These are phyloP conservation scores for Blastocystis sp. DNA, from an alignment of 352 stramenopile genomes.

Conservation along the genomic window DNA sequence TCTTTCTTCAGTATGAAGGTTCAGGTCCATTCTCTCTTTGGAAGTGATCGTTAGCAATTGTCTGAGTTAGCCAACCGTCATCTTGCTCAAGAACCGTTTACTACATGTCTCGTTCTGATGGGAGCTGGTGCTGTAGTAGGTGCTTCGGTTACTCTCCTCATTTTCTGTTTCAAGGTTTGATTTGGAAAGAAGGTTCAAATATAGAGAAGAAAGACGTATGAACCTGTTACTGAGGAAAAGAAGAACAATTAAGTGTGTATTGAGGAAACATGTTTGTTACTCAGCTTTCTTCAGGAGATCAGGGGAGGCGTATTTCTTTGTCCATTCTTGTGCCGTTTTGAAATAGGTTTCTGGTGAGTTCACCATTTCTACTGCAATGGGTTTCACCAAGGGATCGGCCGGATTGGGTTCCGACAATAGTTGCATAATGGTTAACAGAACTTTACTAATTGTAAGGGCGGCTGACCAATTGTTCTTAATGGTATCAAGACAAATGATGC, in stretches of 20 bases:
- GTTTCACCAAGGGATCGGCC: conserved; percentile 64
- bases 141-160: neutral
- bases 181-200: neutral
- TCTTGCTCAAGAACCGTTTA: conserved; percentile 11
- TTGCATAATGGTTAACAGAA: conserved; percentile 81
- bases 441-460: conserved; percentile 81
- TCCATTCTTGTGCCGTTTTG: conserved; percentile 59
- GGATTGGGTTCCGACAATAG: conserved; percentile 81
- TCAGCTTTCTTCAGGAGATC: conserved; percentile 28
- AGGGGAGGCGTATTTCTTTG: conserved; percentile 60
- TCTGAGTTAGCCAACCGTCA: neutral
- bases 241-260: conserved; percentile 50
- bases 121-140: neutral
- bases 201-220: neutral
- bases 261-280: conserved; percentile 50
- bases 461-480: conserved; percentile 94
- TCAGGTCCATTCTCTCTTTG: neutral
- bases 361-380: conserved; percentile 62
- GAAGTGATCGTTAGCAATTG: neutral
- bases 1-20: neutral
- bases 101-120: conserved; percentile 41
- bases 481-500: conserved; percentile 91
- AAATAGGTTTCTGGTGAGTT: conserved; percentile 56
- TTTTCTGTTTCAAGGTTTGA: conserved; percentile 26
- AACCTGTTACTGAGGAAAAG: conserved; percentile 53